Evolutionary conservation across 495 filamentous ascomycete genomes (phyloP).

Genomic region (Xylaria bambusicola): DNA sequence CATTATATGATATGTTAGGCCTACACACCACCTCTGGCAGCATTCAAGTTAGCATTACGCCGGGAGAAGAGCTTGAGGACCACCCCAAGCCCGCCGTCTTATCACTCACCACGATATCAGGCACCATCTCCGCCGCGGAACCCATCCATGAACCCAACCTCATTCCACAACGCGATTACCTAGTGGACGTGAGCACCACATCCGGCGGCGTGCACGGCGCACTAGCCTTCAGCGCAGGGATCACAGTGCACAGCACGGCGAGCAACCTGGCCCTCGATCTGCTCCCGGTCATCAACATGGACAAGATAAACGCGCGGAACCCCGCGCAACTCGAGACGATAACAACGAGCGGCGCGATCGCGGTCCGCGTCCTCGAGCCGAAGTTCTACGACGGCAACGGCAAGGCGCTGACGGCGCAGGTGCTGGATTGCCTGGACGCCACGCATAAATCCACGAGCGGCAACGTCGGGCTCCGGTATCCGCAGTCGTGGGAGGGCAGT

Average conservation of each 20-base stretch:
- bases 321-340: conserved; percentile 28
- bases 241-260: conserved; percentile 29
- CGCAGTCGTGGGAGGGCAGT: conserved; percentile 44
- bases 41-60: conserved; percentile 40
- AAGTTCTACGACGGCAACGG: conserved; percentile 30
- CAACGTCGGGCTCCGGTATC: conserved; percentile 35
- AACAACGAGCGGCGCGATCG: conserved; percentile 37
- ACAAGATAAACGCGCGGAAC: neutral
- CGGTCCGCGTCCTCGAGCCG: conserved; percentile 37
- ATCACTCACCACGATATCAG: conserved; percentile 37
- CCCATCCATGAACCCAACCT: conserved; percentile 30
- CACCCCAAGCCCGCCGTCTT: conserved; percentile 37
- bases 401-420: neutral
- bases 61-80: conserved; percentile 27
- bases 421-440: conserved; percentile 30
- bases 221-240: conserved; percentile 32
- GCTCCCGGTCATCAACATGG: conserved; percentile 38
- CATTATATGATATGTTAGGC: conserved; percentile 42
- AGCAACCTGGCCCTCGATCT: conserved; percentile 33
- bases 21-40: conserved; percentile 41
- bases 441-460: conserved; percentile 40
- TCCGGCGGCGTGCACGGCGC: conserved; percentile 35
- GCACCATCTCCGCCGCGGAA: conserved; percentile 36
- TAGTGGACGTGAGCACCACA: conserved; percentile 39
- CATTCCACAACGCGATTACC: conserved; percentile 46